Conservation (phyloP, 2,329 filamentous ascomycete species). For the Aspergillus sp. region DNA sequence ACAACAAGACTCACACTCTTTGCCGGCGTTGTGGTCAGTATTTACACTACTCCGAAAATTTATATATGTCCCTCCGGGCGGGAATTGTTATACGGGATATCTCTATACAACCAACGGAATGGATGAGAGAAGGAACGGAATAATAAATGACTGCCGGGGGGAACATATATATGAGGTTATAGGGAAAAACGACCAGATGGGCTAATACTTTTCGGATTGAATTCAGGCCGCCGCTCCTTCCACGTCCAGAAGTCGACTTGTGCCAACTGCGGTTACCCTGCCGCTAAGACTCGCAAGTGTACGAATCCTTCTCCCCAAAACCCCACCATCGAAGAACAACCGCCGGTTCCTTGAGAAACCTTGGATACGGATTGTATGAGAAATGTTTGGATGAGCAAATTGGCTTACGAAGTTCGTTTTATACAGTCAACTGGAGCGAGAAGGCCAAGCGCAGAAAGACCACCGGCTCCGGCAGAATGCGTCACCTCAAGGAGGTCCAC, state of each 20-base stretch:
- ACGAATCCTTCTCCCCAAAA: constrained; percentile 51
- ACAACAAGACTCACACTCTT: constrained; percentile 98
- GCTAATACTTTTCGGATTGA: constrained; percentile 33
- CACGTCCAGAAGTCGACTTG: constrained; percentile 99
- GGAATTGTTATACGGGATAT: constrained; percentile 18
- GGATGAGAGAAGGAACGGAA: constrained; percentile 10
- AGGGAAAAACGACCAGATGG: constrained; percentile 14
- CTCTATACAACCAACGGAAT: too few relatives aligned
- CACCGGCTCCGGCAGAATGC: constrained; percentile 93
- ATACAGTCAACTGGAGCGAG: constrained; percentile 96
- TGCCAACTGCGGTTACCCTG: constrained; percentile 91
- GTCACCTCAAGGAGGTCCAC: constrained; percentile 88
- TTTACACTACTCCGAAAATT: constrained; percentile 21
- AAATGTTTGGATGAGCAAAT: constrained; percentile 8
- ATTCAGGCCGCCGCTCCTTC: constrained; percentile 85
- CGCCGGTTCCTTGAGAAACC: neutral
- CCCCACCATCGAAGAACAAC: neutral
- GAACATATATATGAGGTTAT: neutral
- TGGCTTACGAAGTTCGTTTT: constrained; percentile 33
- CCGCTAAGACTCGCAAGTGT: constrained; percentile 98
- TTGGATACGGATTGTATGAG: neutral
- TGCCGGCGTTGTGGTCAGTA: constrained; percentile 97
- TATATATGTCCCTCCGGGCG: constrained; percentile 13
- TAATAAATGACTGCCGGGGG: constrained; percentile 10
- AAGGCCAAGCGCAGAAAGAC: constrained; percentile 99